These are phyloP conservation scores for Phytopythium kandeliae DNA, from an alignment of 352 stramenopile genomes.

Conservation along the genomic window DNA sequence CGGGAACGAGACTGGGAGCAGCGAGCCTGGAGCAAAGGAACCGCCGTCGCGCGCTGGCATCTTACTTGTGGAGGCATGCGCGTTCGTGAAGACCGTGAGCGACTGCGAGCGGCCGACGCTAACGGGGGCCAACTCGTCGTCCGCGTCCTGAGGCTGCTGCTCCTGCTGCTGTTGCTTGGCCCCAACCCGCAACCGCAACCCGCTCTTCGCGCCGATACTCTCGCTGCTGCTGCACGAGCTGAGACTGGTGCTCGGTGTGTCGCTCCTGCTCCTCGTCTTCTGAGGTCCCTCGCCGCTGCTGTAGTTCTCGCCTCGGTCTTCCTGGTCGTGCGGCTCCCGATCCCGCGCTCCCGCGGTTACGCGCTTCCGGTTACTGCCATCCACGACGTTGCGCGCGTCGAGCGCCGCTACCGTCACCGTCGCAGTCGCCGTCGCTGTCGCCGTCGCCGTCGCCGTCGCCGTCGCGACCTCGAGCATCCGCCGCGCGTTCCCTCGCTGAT, in stretches of 20 bases:
- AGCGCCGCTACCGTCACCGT: background rate
- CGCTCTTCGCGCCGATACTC: background rate
- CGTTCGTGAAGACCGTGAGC: conserved; percentile 16
- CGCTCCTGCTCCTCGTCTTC: background rate
- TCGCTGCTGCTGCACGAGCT: conserved; percentile 9
- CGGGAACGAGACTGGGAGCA: background rate
- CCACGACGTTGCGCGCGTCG: too few species aligned
- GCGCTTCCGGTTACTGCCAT: background rate
- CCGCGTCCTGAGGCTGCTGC: conserved; percentile 1
- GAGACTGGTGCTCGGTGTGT: conserved; percentile 2
- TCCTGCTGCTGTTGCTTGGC: background rate
- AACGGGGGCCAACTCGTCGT: conserved; percentile 12
- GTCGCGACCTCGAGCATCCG: background rate
- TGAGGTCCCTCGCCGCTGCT: background rate
- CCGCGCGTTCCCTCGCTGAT: too few species aligned
- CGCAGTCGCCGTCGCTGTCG: background rate
- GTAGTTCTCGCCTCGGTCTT: background rate
- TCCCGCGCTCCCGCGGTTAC: background rate
- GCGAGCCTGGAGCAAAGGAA: conserved; percentile 15
- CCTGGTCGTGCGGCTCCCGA: background rate
- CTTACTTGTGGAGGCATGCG: conserved; percentile 15
- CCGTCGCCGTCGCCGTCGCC: background rate
- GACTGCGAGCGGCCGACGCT: conserved; percentile 37
- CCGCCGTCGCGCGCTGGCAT: conserved; percentile 7
- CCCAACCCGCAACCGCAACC: background rate